A percentile compares a stretch with the other conserved stretches of the same genome.
phyloP scores from a whole-genome alignment of 2,329 filamentous ascomycete species.

The Bipolaris oryzae region DNA sequence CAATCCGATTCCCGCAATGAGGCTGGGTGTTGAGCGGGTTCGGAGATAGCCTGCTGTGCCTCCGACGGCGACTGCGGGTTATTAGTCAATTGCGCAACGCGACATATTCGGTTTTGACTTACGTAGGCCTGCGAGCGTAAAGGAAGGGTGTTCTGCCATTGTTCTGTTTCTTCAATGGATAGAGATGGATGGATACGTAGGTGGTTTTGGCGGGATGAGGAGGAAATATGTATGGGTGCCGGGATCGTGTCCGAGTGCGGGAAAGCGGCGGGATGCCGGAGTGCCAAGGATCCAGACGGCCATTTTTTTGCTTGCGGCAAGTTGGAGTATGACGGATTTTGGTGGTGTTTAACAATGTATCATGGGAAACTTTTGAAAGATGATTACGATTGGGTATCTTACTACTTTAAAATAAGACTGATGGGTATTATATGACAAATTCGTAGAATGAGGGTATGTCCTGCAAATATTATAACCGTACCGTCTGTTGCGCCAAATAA shows the following conservation, averaged over 20 bases:
- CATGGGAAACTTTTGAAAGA: no score
- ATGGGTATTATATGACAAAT: no score
- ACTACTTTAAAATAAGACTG: no score
- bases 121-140: conserved; percentile 38
- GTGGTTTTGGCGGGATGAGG: neutral
- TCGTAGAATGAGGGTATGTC: no score
- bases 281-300: conserved; percentile 3
- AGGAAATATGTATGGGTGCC: neutral
- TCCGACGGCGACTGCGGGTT: conserved; percentile 29
- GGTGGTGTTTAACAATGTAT: no score
- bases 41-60: conserved; percentile 38
- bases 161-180: neutral
- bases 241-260: neutral
- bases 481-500: no score
- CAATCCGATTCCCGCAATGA: conserved; percentile 35
- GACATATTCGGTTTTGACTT: conserved; percentile 6
- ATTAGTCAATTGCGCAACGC: conserved; percentile 5
- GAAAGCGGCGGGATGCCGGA: neutral
- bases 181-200: neutral
- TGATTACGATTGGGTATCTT: no score
- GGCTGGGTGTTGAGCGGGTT: conserved; percentile 37
- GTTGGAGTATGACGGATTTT: no score
- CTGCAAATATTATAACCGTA: no score
- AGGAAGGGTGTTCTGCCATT: conserved; percentile 41
- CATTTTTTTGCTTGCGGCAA: no score